These are phyloP conservation scores for Lobosporangium transversale DNA, from an alignment of 192 early-diverging fungal genomes.

Conservation along the genomic window DNA sequence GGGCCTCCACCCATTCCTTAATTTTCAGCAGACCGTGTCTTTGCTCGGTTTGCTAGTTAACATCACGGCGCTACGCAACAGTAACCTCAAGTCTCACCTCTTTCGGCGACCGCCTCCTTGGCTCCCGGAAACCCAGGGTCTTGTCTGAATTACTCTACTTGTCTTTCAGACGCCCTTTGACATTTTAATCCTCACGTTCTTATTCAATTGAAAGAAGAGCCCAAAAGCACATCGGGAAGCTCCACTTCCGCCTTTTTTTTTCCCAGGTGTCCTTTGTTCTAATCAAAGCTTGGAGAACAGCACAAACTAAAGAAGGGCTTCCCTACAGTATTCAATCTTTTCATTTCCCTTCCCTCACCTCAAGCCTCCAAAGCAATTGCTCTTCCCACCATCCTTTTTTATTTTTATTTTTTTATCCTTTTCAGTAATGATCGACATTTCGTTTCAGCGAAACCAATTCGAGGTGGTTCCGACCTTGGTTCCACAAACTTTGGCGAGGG, in stretches of 20 bases:
- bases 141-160: constrained; percentile 32
- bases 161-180: constrained; percentile 9
- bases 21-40: constrained; percentile 36
- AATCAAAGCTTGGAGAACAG: too few relatives aligned
- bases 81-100: constrained; percentile 17
- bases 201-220: neutral
- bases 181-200: neutral
- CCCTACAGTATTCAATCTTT: too few relatives aligned
- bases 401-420: too few relatives aligned
- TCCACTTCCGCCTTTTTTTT: constrained; percentile 11
- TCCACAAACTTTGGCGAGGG: constrained; percentile 25
- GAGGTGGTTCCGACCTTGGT: constrained; percentile 39
- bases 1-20: constrained; percentile 38
- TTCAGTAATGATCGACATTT: constrained; percentile 47
- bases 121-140: constrained; percentile 44
- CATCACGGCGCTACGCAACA: constrained; percentile 53
- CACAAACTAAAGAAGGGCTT: too few relatives aligned
- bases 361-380: too few relatives aligned
- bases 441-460: constrained; percentile 37
- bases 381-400: too few relatives aligned
- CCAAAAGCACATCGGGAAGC: constrained; percentile 12
- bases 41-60: constrained; percentile 44
- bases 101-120: constrained; percentile 54
- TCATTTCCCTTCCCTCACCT: neutral
- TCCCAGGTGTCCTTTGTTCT: neutral